Conservation (phyloP, 2,329 filamentous ascomycete genomes). For the Biscogniauxia mediterranea region DNA sequence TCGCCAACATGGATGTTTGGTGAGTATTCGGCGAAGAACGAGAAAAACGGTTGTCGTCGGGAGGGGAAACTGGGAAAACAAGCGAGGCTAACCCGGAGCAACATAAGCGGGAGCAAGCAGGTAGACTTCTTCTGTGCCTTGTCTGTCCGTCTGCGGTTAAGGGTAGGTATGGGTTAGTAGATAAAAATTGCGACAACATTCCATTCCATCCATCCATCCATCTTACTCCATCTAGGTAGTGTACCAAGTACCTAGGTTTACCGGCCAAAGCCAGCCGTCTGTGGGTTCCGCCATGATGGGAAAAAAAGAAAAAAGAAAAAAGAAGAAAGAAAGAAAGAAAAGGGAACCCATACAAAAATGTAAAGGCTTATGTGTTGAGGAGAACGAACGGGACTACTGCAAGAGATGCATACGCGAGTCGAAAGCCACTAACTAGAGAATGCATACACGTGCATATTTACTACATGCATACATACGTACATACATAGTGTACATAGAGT, state of each 20-base stretch:
- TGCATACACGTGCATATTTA: not conserved
- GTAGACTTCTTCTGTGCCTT: no score
- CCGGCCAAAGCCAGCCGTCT: not conserved
- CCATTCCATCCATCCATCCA: not conserved
- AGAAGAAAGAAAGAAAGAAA: not conserved
- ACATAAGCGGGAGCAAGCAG: no score
- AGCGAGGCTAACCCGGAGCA: not conserved
- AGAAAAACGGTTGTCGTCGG: not conserved
- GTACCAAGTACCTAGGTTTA: no score
- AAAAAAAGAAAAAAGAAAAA: not conserved
- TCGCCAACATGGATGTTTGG: not conserved
- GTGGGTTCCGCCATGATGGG: not conserved
- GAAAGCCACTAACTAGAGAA: constrained; percentile 1
- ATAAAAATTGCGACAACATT: no score
- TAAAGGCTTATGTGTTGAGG: not conserved
- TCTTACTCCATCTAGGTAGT: not conserved
- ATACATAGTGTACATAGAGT: not conserved
- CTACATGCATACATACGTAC: not conserved
- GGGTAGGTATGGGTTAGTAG: no score
- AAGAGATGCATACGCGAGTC: constrained; percentile 3
- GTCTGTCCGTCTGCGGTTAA: no score
- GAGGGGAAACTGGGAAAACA: not conserved
- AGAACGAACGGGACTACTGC: not conserved
- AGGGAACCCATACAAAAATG: not conserved
- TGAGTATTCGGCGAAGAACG: not conserved